Base-by-base conservation (phyloP, 495 filamentous ascomycete species). In the Cudoniella acicularis region DNA sequence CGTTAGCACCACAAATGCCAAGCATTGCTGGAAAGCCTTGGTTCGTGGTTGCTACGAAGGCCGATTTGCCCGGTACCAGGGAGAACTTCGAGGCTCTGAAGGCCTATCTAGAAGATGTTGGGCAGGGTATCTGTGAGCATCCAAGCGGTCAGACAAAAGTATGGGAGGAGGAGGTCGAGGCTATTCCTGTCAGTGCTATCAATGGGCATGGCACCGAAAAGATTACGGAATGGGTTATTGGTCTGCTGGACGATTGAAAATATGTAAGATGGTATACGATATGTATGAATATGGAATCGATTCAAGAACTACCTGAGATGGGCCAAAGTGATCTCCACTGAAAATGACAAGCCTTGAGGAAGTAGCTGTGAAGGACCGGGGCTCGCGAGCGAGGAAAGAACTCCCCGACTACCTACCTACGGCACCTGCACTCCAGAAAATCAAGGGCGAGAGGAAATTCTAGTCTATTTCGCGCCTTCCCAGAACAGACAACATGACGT, bases 1-100 rank as follows among this genome's bases (percentile, higher is more conserved):
- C 64, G 9, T 43, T 65, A 52, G 11, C 70, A 17, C 53, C 65
- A 17, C 43, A 61, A 42, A 25, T 53, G 8, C 78, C 88, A 16
- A 84, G 89, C 43, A 89, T 95, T 49, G 87, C 89, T 16, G 79
- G 79, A 10, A 98, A 98, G 70, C 91, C 93, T 4, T 98, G 95
- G 95, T 94, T 96, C 64, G 92, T 98, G 1, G 88, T 98, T 36
- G 95, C 92, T 9, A 96, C 92, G 36, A 98, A 98, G 71, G 92
- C 90, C 10, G 94, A 98, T 71, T 67, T 97, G 49, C 81, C 83
- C 9, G 79, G 80, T 0, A 94, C 95, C 4, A 79, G 90, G 70
- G 80, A 86, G 21, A 94, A 92, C 62, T 98, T 89, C 69, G 74
- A 65, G 23, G 72, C 72, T 49, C 70, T 98, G 63, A 84, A 85